Evolutionary conservation across 108 stramenopile species (phyloP).

Genomic region (Stephanodiscus minutulus): DNA sequence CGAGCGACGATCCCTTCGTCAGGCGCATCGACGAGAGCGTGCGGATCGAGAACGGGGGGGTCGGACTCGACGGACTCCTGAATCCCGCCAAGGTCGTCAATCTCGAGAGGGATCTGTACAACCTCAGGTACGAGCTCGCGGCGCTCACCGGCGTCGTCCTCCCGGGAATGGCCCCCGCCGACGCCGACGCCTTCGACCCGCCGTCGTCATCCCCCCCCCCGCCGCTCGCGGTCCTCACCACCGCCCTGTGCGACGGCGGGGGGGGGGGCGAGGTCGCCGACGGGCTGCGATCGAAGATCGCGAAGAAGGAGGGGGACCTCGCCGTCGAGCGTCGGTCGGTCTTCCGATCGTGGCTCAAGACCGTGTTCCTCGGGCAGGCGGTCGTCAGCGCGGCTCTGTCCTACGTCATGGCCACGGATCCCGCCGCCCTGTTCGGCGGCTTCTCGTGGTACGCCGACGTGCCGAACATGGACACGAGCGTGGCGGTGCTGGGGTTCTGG

Average conservation of each 20-base stretch:
- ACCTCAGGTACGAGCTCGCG: slow-evolving; percentile 72
- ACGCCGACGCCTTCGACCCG: slow-evolving; percentile 37
- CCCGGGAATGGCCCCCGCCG: slow-evolving; percentile 5
- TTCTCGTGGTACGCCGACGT: slow-evolving; percentile 74
- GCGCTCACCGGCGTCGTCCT: slow-evolving; percentile 39
- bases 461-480: slow-evolving; percentile 81
- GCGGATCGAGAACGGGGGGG: slow-evolving; percentile 72
- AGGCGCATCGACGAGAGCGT: slow-evolving; percentile 72
- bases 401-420: slow-evolving; percentile 88
- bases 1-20: slow-evolving; percentile 78
- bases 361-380: slow-evolving; percentile 92
- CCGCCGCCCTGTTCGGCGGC: slow-evolving; percentile 64
- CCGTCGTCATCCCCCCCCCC: slow-evolving; percentile 8
- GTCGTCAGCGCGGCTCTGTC: slow-evolving; percentile 78
- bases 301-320: slow-evolving; percentile 85
- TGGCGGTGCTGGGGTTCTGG: slow-evolving; percentile 95
- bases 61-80: slow-evolving; percentile 77
- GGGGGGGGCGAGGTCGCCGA: slow-evolving; percentile 75
- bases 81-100: slow-evolving; percentile 95
- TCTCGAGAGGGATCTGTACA: slow-evolving; percentile 85
- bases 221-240: slow-evolving; percentile 20
- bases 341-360: slow-evolving; percentile 96
- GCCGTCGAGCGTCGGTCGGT: slow-evolving; percentile 87
- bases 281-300: slow-evolving; percentile 68
- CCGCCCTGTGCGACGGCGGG: slow-evolving; percentile 62